These are phyloP conservation scores for Allium sativum DNA, from an alignment of 106 monocot species.

Conservation along the genomic window DNA sequence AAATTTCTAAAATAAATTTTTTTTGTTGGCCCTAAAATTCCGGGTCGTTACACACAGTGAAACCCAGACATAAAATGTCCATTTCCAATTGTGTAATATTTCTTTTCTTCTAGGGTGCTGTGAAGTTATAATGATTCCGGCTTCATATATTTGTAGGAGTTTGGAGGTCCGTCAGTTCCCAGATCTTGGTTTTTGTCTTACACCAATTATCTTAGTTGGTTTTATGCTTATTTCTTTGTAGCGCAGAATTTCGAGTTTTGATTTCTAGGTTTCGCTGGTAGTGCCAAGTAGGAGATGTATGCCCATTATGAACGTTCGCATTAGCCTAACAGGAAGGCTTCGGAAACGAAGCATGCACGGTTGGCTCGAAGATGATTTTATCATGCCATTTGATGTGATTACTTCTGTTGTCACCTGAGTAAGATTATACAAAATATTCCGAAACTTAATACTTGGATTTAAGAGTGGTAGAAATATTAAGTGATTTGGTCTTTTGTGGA, in stretches of 20 bases:
- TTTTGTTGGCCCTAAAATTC: too few relatives aligned
- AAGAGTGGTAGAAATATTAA: too few relatives aligned
- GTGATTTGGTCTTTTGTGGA: too few relatives aligned
- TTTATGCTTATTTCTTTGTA: constrained; percentile 35
- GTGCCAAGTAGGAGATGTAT: constrained; percentile 44
- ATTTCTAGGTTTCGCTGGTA: constrained; percentile 31
- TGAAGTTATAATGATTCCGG: constrained; percentile 31
- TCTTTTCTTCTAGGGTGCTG: constrained; percentile 49
- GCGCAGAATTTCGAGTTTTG: constrained; percentile 25
- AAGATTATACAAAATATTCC: neutral
- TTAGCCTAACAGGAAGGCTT: constrained; percentile 54
- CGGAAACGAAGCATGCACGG: constrained; percentile 64
- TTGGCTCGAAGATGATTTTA: constrained; percentile 32
- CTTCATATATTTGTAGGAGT: constrained; percentile 49
- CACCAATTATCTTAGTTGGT: constrained; percentile 28
- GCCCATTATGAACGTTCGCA: constrained; percentile 44
- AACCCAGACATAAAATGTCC: constrained; percentile 61
- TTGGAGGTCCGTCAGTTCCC: constrained; percentile 44
- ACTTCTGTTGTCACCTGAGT: constrained; percentile 47
- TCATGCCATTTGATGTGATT: constrained; percentile 23
- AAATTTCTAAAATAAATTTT: too few relatives aligned
- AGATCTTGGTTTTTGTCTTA: constrained; percentile 46
- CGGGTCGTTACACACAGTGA: too few relatives aligned
- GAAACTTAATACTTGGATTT: too few relatives aligned
- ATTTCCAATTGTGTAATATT: constrained; percentile 56